Evolutionary conservation across 2,329 filamentous ascomycete genomes (phyloP).

Genomic region (Penicillium crustosum): DNA sequence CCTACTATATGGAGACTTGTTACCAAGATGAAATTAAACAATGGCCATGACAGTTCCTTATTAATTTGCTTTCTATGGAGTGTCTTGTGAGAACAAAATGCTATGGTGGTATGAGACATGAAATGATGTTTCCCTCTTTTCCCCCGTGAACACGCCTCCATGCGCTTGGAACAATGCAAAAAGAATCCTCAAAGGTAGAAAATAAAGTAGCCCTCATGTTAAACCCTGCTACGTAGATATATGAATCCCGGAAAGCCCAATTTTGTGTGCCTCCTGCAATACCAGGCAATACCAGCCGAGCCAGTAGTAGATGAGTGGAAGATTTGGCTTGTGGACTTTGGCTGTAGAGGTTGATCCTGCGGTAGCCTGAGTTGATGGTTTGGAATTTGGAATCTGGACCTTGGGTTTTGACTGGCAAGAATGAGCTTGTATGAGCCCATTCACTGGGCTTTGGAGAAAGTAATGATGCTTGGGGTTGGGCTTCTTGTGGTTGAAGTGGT

Average conservation of each 20-base stretch:
- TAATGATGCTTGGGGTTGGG: neutral
- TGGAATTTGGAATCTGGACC: neutral
- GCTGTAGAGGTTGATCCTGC: neutral
- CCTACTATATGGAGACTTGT: neutral
- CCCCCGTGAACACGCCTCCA: neutral
- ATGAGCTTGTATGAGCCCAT: neutral
- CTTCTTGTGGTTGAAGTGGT: neutral
- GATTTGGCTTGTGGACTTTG: neutral
- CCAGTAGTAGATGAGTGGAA: neutral
- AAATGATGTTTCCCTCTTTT: neutral
- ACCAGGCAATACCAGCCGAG: neutral
- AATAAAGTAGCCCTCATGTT: neutral
- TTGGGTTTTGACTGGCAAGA: neutral
- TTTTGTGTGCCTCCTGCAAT: neutral
- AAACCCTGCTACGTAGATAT: neutral
- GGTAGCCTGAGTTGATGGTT: too few relatives aligned
- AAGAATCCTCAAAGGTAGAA: neutral
- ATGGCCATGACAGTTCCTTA: neutral
- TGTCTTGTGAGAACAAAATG: neutral
- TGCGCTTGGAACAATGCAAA: neutral
- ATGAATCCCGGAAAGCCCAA: neutral
- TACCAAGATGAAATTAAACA: neutral
- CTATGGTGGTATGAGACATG: neutral
- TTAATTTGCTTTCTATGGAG: neutral
- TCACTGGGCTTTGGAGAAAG: neutral